phyloP scores from a whole-genome alignment of 495 filamentous ascomycete species.

The Lasiosphaeria hispida region DNA sequence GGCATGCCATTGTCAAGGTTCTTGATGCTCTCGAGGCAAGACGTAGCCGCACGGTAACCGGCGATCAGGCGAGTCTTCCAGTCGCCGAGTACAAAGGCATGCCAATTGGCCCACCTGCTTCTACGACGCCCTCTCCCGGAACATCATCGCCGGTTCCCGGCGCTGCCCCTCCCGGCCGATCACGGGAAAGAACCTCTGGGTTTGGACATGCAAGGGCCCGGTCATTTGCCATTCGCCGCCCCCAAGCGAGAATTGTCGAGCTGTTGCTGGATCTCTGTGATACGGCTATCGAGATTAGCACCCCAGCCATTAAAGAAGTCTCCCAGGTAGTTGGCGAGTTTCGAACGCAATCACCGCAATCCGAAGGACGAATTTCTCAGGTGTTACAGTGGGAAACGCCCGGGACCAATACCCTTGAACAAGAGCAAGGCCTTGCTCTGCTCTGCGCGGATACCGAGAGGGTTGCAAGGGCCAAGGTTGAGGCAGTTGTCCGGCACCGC shows the following conservation, averaged over 20 bases:
- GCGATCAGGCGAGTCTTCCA: constrained; percentile 54
- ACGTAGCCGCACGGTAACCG: constrained; percentile 62
- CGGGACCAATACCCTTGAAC: constrained; percentile 83
- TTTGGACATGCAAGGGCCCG: constrained; percentile 71
- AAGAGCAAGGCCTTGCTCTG: constrained; percentile 86
- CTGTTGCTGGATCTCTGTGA: constrained; percentile 93
- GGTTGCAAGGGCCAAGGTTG: constrained; percentile 80
- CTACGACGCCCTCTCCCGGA: constrained; percentile 59
- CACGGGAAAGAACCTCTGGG: constrained; percentile 76
- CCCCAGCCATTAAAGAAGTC: constrained; percentile 83
- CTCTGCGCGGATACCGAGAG: constrained; percentile 85
- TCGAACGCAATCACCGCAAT: constrained; percentile 90
- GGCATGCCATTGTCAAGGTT: constrained; percentile 92
- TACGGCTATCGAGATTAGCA: constrained; percentile 91
- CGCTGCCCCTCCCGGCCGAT: constrained; percentile 67
- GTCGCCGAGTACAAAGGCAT: constrained; percentile 88
- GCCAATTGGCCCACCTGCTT: constrained; percentile 72
- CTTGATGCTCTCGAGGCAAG: constrained; percentile 87
- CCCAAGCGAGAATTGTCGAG: constrained; percentile 88
- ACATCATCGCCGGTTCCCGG: constrained; percentile 58
- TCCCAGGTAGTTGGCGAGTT: constrained; percentile 66
- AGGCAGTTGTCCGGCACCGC: constrained; percentile 85
- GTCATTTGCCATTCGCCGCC: constrained; percentile 82
- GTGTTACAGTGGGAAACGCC: constrained; percentile 95
- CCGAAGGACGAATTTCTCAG: constrained; percentile 87